Conservation (phyloP, 306 rosid species). For the Sicyos baderoa region DNA sequence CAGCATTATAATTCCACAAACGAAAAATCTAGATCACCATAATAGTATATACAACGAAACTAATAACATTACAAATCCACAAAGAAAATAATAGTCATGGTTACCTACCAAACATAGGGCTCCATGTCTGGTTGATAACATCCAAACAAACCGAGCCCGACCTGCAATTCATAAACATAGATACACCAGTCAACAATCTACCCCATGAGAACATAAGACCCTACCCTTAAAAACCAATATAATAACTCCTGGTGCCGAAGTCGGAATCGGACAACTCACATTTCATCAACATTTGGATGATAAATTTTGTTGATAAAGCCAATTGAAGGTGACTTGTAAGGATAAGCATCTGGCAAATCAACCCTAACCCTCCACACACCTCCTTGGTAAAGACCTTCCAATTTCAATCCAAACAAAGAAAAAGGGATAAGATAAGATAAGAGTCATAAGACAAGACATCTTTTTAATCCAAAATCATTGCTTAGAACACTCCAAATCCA, state of each 20-base stretch:
- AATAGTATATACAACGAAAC: no score
- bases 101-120: conserved; percentile 78
- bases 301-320: conserved; percentile 77
- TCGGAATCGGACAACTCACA: conserved; percentile 40
- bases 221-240: conserved; percentile 16
- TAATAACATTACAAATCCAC: neutral
- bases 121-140: conserved; percentile 92
- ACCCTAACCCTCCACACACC: conserved; percentile 85
- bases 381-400: conserved; percentile 66
- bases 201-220: conserved; percentile 4
- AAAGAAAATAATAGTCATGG: conserved; percentile 18
- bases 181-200: conserved; percentile 12
- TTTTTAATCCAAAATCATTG: neutral
- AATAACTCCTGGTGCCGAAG: neutral
- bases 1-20: conserved; percentile 16
- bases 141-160: conserved; percentile 88
- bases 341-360: conserved; percentile 85
- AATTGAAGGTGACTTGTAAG: conserved; percentile 80
- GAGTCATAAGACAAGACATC: neutral
- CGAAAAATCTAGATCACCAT: neutral
- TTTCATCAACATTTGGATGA: conserved; percentile 94
- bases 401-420: conserved; percentile 18
- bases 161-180: conserved; percentile 40
- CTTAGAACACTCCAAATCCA: no score
- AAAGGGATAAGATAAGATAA: neutral